These are phyloP conservation scores for Suhomyces chickasaworum DNA, from an alignment of 1,139 yeast species.

Conservation along the genomic window DNA sequence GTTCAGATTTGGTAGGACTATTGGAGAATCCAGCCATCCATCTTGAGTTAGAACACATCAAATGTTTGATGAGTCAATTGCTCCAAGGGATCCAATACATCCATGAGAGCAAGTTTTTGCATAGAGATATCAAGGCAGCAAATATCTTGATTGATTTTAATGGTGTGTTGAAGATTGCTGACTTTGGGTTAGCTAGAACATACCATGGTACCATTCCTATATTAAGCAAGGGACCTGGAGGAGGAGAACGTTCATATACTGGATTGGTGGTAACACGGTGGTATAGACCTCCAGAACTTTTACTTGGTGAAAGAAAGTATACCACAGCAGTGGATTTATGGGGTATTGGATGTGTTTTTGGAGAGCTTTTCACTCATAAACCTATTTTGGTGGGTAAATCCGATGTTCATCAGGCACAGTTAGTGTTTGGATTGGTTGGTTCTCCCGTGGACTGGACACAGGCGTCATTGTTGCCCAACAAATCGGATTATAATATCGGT, in stretches of 20 bases:
- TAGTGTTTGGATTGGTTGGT: slow-evolving; percentile 80
- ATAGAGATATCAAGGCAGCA: slow-evolving; percentile 94
- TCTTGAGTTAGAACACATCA: slow-evolving; percentile 67
- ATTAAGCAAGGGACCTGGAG: slow-evolving; percentile 61
- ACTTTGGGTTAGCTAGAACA: slow-evolving; percentile 83
- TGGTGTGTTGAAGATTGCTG: slow-evolving; percentile 83
- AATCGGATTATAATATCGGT: slow-evolving; percentile 44
- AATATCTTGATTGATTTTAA: slow-evolving; percentile 76
- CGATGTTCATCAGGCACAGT: slow-evolving; percentile 88
- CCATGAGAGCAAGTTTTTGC: slow-evolving; percentile 72
- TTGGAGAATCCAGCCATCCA: slow-evolving; percentile 77
- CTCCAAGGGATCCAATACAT: slow-evolving; percentile 79
- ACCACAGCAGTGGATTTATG: slow-evolving; percentile 95
- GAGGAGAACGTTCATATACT: slow-evolving; percentile 79
- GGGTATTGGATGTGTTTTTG: slow-evolving; percentile 98
- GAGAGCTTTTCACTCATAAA: slow-evolving; percentile 76
- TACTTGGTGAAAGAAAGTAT: slow-evolving; percentile 80
- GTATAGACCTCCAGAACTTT: slow-evolving; percentile 95
- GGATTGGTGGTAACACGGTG: slow-evolving; percentile 94
- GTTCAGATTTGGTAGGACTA: slow-evolving; percentile 90
- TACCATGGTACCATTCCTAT: slow-evolving; percentile 73
- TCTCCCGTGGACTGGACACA: slow-evolving; percentile 76
- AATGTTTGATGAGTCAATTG: slow-evolving; percentile 80
- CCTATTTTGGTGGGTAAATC: slow-evolving; percentile 87
- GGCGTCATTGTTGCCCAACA: slow-evolving; percentile 64